Conservation (phyloP, 148 eudicot genomes). For the Fagopyrum esculentum region DNA sequence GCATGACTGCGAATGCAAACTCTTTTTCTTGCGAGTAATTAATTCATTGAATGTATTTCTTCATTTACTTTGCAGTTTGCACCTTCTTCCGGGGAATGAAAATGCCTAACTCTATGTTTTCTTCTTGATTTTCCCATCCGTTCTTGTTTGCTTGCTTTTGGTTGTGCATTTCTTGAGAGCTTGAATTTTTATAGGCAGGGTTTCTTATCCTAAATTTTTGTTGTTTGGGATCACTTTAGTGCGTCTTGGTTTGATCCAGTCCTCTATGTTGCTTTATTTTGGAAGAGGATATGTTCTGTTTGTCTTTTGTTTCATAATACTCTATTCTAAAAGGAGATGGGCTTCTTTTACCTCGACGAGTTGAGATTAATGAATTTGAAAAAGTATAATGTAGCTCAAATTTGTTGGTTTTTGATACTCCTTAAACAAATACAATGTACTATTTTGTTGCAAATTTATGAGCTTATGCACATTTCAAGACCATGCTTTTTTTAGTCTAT, state of each 20-base stretch:
- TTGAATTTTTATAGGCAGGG: background rate
- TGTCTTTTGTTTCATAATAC: background rate
- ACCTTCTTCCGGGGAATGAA: background rate
- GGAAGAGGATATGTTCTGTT: background rate
- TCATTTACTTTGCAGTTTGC: background rate
- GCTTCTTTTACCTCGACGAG: background rate
- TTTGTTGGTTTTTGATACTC: background rate
- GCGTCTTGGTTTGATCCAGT: background rate
- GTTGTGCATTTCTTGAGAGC: background rate
- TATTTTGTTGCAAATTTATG: conserved; percentile 2
- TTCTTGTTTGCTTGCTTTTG: background rate
- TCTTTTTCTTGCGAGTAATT: background rate
- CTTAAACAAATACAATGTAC: background rate
- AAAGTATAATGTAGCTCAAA: background rate
- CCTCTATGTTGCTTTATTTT: background rate
- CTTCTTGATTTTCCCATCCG: background rate
- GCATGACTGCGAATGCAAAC: background rate
- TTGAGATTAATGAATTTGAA: background rate
- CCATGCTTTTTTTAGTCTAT: conserved; percentile 49
- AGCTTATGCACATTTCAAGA: conserved; percentile 8
- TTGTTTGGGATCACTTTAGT: background rate
- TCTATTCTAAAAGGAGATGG: background rate
- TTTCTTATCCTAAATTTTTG: background rate
- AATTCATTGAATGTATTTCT: background rate
- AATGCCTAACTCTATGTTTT: background rate